Base-by-base conservation (phyloP, 352 stramenopile species). In the Phytopythium mirpurense region DNA sequence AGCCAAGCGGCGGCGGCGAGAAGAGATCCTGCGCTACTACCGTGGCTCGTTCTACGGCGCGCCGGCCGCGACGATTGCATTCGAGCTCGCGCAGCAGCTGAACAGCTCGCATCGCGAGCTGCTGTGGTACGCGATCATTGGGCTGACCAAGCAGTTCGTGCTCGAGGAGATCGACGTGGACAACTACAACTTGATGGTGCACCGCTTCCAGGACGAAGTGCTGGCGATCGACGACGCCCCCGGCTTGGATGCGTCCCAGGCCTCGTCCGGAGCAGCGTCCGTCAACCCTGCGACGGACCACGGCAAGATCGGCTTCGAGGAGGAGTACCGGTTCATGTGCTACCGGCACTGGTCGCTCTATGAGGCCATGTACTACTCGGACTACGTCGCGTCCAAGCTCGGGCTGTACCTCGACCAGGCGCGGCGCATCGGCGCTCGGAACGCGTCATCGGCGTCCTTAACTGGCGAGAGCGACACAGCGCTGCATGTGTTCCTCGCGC, bases 81-180 rank as follows among this genome's bases (percentile, higher is more conserved):
- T 86, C 38, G 73, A 93, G 48, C 57, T 96, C 24, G 79, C 85
- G 1, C 75, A 93, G 38, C 83, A 94, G 44, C 69, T 95, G 45
- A 96, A 96, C 54, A 85, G 72, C 31, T 75, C 78, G 14, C 84
- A 83, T 42, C 87, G 86, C 10, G 90, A 98, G 59, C 54, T 98
- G 49, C 70, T 99, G 12, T 99, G 96, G 96, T 91, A 98, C 41
- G 95, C 96, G n/a, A 98, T 98, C 60, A 82, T 99, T 8, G 96
- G 96, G 2, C 78, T 98, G 1, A 98, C 96, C 12, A 96, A 98
- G 68, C 92, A 98, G 43, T 98, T 97, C 46, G 62, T 98, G 27
- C 73, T 98, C 58, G 73, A 94, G 40, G 77, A 97, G 35, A 84
- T 99, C 32, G 93, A 98, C 64, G 64, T 88, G 1, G 82, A 92